Evolutionary conservation across 805 yeast genomes (phyloP).

Genomic region (Starmera dryadoides): DNA sequence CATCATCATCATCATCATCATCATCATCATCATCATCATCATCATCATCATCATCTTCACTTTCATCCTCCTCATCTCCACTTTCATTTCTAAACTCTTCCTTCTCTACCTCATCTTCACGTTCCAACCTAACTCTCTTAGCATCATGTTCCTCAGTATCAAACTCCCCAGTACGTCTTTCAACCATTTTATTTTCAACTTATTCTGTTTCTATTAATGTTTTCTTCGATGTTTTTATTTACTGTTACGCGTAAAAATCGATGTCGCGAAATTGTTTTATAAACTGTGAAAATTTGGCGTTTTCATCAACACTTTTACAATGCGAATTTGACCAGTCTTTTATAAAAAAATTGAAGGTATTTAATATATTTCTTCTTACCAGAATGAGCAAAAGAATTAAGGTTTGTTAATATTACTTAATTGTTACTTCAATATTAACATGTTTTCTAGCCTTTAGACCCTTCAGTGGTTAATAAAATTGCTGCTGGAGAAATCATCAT

Average conservation of each 20-base stretch:
- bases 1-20: background rate
- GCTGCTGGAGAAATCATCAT: constrained; percentile 97
- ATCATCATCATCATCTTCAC: constrained; percentile 7
- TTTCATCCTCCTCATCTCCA: constrained; percentile 6
- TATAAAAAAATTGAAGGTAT: too few relatives aligned
- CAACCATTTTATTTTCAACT: too few relatives aligned
- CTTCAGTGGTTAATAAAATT: constrained; percentile 74
- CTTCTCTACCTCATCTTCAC: constrained; percentile 4
- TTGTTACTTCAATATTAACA: background rate
- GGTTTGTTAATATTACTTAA: background rate
- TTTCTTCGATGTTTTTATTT: too few relatives aligned
- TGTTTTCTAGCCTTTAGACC: constrained; percentile 40
- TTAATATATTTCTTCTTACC: too few relatives aligned
- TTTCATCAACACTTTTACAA: too few relatives aligned
- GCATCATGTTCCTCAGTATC: background rate
- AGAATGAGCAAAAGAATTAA: background rate
- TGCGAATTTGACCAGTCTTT: too few relatives aligned
- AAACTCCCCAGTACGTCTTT: background rate
- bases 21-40: constrained; percentile 5
- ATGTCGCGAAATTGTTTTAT: too few relatives aligned
- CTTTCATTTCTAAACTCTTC: constrained; percentile 5
- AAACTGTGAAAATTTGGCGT: too few relatives aligned
- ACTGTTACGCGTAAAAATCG: too few relatives aligned
- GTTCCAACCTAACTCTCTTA: background rate
- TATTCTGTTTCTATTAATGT: too few relatives aligned